phyloP scores from a whole-genome alignment of 2,329 filamentous ascomycete genomes.

The Fonsecaea pugnacius region DNA sequence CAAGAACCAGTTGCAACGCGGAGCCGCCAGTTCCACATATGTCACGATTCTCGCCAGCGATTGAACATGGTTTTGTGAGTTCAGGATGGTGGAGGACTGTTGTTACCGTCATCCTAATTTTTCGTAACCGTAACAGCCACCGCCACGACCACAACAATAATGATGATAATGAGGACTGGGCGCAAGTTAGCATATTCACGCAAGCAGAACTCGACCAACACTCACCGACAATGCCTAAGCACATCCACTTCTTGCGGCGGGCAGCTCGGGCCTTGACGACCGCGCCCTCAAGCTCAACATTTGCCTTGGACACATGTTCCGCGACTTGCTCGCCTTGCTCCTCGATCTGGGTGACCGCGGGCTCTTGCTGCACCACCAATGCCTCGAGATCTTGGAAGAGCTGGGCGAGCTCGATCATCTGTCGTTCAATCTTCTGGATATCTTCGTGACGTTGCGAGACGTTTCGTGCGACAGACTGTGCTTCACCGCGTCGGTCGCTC shows the following conservation, averaged over 20 bases:
- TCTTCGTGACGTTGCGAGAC: constrained; percentile 83
- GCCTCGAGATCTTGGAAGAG: constrained; percentile 89
- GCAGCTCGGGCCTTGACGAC: constrained; percentile 79
- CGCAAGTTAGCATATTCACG: constrained; percentile 15
- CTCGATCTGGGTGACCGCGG: constrained; percentile 78
- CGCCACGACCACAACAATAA: constrained; percentile 55
- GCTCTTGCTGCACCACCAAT: constrained; percentile 84
- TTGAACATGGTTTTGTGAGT: background rate
- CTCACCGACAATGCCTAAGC: constrained; percentile 72
- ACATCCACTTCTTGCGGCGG: constrained; percentile 96
- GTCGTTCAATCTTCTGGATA: constrained; percentile 87
- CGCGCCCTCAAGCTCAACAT: constrained; percentile 78
- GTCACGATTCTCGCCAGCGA: background rate
- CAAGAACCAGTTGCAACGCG: background rate
- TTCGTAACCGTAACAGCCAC: constrained; percentile 54
- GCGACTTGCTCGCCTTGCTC: constrained; percentile 83
- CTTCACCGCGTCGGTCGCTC: constrained; percentile 79
- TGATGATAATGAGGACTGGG: constrained; percentile 59
- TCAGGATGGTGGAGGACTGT: constrained; percentile 1
- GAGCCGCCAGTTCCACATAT: background rate
- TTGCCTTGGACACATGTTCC: constrained; percentile 82
- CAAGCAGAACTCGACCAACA: constrained; percentile 38
- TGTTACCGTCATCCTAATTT: constrained; percentile 19
- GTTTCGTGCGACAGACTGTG: constrained; percentile 75
- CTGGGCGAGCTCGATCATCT: constrained; percentile 84